Percentiles rank a stretch among this genome's conserved stretches.
These are phyloP conservation scores for Astrocystis sublimbata DNA, from an alignment of 495 filamentous ascomycete species.

Conservation along the genomic window DNA sequence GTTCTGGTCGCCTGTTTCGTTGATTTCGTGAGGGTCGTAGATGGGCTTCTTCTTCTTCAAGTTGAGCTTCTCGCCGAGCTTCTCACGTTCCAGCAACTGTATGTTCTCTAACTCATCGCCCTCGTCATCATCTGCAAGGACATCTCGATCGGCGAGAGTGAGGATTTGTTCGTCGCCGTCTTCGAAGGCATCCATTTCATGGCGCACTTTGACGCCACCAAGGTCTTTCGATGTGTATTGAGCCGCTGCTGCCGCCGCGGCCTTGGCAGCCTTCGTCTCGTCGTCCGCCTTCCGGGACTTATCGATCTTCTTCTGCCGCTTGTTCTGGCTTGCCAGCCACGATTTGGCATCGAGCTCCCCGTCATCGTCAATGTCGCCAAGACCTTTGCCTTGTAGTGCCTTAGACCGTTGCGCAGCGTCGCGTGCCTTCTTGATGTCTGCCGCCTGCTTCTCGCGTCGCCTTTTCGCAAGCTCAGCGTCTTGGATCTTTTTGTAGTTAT, in stretches of 20 bases:
- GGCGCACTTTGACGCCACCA: slow-evolving; percentile 86
- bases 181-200: slow-evolving; percentile 75
- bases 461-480: slow-evolving; percentile 65
- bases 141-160: slow-evolving; percentile 84
- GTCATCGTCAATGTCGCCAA: slow-evolving; percentile 71
- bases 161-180: slow-evolving; percentile 81
- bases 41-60: slow-evolving; percentile 89
- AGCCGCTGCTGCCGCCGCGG: slow-evolving; percentile 45
- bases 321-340: slow-evolving; percentile 87
- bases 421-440: slow-evolving; percentile 83
- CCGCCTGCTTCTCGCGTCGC: slow-evolving; percentile 73
- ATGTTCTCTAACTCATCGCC: slow-evolving; percentile 89
- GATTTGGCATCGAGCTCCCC: slow-evolving; percentile 74
- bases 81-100: slow-evolving; percentile 76
- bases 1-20: slow-evolving; percentile 62
- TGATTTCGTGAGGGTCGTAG: slow-evolving; percentile 80
- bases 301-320: slow-evolving; percentile 86
- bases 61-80: slow-evolving; percentile 71
- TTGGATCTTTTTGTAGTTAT: slow-evolving; percentile 57
- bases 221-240: slow-evolving; percentile 82
- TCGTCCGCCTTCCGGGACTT: slow-evolving; percentile 71
- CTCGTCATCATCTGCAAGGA: slow-evolving; percentile 77
- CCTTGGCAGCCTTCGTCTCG: slow-evolving; percentile 61
- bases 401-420: slow-evolving; percentile 75
- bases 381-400: slow-evolving; percentile 73